Base-by-base conservation (phyloP, 1,284 basidiomycete species). In the Mycena sp. region DNA sequence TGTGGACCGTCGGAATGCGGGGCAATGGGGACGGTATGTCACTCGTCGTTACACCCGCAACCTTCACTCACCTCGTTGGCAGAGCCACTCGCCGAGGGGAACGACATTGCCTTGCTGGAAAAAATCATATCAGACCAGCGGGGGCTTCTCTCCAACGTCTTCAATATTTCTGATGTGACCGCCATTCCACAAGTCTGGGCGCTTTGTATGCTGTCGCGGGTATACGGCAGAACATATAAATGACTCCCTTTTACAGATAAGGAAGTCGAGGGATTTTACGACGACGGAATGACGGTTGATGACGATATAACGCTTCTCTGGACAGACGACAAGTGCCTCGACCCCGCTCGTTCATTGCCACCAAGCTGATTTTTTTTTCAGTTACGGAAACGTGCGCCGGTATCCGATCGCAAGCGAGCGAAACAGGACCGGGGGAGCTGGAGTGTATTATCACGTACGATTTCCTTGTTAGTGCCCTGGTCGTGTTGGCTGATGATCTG, bases 231-330 rank as follows among this genome's bases (percentile, higher is more conserved):
- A 10, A 16, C 10, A 37, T 16, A 30, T 4, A 35, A 38, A 23
- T n/a, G 32, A 17, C 38, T 60, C 32, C 26, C 21, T 53, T 35
- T 35, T 35, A 35, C 52, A 84, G 83, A 85, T 70, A 88, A 89
- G 72, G 88, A 90, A 69, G 89, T 91, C 21, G 84, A 88, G 70
- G 86, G 83, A 0, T 91, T 89, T 72, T 91, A 87, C 69, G 85
- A 87, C 46, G 80, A 85, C 61, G 87, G 87, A 3, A 77, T 89
- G 76, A 74, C 77, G 25, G 81, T 85, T 7, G 82, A 83, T 0
- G 86, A 87, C 52, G 85, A 86, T 68, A 79, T 88, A 23, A 83
- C 83, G 12, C 73, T 88, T 10, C 75, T 89, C 23, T 89, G 87
- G 87, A 76, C 85, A 2, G 87, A 88, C 64, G 87, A 88, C 70